Conservation (phyloP, 2,329 filamentous ascomycete species). For the Aureobasidium sp. region DNA sequence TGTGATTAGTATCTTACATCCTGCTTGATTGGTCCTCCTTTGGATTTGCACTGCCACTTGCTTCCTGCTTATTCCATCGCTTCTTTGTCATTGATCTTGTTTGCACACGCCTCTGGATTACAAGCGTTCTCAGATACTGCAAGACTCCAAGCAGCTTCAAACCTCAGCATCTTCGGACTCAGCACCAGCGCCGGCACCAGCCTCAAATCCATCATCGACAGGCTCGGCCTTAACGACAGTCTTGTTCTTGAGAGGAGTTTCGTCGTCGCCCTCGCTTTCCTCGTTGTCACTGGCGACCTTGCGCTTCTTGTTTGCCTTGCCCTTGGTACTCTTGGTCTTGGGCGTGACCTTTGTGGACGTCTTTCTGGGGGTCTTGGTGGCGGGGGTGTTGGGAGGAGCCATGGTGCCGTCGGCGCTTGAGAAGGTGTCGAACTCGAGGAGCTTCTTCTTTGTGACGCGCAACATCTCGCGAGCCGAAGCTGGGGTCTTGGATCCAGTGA, state of each 20-base stretch:
- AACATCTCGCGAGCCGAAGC: slow-evolving; percentile 28
- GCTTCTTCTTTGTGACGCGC: slow-evolving; percentile 30
- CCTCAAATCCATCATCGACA: background rate
- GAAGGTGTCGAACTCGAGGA: slow-evolving; percentile 13
- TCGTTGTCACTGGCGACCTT: slow-evolving; percentile 9
- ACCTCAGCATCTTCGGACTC: slow-evolving; percentile 1
- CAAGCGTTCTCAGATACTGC: background rate
- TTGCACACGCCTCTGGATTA: background rate
- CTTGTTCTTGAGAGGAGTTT: background rate
- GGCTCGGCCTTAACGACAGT: slow-evolving; percentile 1
- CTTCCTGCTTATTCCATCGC: background rate
- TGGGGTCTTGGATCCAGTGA: slow-evolving; percentile 24
- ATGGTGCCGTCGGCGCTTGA: background rate
- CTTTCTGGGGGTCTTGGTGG: background rate
- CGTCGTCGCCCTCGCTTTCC: background rate
- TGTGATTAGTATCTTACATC: background rate
- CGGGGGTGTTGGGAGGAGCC: background rate
- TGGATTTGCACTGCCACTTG: background rate
- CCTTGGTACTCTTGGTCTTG: slow-evolving; percentile 4
- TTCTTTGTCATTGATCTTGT: background rate
- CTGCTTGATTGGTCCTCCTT: background rate
- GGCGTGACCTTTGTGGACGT: background rate
- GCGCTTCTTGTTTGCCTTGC: slow-evolving; percentile 10
- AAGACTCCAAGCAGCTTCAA: background rate
- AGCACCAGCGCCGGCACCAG: background rate